Conservation (phyloP, 139 green algal species). For the Tetradesmus lagerheimii region DNA sequence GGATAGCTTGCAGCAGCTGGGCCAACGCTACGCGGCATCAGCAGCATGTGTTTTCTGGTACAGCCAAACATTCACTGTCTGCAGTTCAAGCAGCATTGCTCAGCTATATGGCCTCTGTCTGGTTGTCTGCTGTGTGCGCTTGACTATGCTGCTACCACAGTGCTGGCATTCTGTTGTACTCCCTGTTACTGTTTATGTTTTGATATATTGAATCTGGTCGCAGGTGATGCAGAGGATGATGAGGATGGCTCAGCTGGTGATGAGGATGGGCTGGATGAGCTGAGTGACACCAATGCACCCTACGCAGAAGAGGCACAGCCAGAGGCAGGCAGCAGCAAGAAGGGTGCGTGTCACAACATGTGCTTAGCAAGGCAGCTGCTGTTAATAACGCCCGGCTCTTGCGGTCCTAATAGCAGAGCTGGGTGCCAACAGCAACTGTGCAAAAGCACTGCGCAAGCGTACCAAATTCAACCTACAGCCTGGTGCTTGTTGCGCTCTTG, state of each 20-base stretch:
- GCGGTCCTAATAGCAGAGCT: too few relatives aligned
- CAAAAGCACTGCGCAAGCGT: background rate
- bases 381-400: background rate
- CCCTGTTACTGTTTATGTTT: too few relatives aligned
- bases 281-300: slow-evolving; percentile 37
- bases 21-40: too few relatives aligned
- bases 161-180: too few relatives aligned
- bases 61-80: background rate
- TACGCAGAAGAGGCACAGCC: slow-evolving; percentile 9
- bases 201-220: too few relatives aligned
- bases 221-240: slow-evolving; percentile 31
- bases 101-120: too few relatives aligned
- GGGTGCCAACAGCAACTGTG: background rate
- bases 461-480: background rate
- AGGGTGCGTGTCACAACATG: background rate
- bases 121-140: too few relatives aligned
- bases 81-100: background rate
- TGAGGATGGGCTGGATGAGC: background rate
- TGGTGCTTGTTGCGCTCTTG: background rate
- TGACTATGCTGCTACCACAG: too few relatives aligned
- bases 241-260: slow-evolving; percentile 6
- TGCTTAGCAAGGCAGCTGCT: background rate
- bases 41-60: too few relatives aligned
- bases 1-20: background rate
- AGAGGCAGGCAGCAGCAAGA: background rate